These are phyloP conservation scores for Starmerella scarabaei DNA, from an alignment of 805 yeast species.

Conservation along the genomic window DNA sequence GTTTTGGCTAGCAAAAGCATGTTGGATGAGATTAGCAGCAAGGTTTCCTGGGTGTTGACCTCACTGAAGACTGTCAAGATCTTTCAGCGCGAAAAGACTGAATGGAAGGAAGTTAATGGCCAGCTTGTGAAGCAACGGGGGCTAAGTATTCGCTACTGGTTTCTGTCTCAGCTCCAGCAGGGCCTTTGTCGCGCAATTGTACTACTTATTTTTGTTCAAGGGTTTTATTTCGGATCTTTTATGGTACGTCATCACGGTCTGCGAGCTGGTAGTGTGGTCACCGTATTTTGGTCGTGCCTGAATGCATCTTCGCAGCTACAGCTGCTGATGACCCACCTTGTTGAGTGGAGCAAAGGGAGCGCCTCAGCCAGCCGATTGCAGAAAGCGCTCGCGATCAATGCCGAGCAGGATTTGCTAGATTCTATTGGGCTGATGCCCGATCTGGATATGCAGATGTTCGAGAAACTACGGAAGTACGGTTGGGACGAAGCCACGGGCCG, in stretches of 20 bases:
- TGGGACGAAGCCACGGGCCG: conserved; percentile 1
- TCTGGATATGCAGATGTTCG: neutral
- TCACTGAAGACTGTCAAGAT: conserved; percentile 49
- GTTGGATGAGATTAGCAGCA: conserved; percentile 44
- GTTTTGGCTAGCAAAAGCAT: conserved; percentile 45
- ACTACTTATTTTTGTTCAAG: conserved; percentile 72
- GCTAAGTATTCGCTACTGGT: conserved; percentile 34
- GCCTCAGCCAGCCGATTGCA: conserved; percentile 49
- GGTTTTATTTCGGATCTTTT: conserved; percentile 78
- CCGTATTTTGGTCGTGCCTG: conserved; percentile 74
- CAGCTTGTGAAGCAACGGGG: conserved; percentile 29
- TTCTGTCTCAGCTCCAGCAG: conserved; percentile 40
- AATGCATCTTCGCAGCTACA: conserved; percentile 52
- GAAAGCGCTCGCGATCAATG: conserved; percentile 27
- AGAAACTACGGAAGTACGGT: conserved; percentile 4
- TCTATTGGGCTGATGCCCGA: conserved; percentile 22
- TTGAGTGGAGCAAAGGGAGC: conserved; percentile 55
- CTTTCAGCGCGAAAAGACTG: conserved; percentile 44
- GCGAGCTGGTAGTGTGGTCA: conserved; percentile 51
- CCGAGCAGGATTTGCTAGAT: conserved; percentile 8
- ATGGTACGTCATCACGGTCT: conserved; percentile 43
- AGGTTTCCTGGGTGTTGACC: conserved; percentile 56
- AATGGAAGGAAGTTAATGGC: conserved; percentile 33
- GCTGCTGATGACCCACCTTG: conserved; percentile 42
- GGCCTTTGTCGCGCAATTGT: conserved; percentile 46